phyloP scores from a whole-genome alignment of 2,329 filamentous ascomycete genomes.

The Fonsecaea monophora region DNA sequence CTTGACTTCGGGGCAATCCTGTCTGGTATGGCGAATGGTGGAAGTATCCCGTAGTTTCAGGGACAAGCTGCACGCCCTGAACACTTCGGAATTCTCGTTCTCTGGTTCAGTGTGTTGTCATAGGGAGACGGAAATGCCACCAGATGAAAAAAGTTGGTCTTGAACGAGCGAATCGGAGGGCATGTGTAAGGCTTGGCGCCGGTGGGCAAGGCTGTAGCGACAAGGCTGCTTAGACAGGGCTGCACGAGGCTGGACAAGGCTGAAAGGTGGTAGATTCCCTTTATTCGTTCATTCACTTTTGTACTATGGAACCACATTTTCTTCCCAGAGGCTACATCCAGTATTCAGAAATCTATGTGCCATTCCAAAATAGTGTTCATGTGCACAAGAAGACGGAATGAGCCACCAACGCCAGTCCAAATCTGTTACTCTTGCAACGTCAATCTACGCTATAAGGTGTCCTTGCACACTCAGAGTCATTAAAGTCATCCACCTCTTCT shows the following conservation, averaged over 20 bases:
- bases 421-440: background rate
- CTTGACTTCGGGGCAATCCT: background rate
- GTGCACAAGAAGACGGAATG: background rate
- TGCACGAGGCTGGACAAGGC: slow-evolving; percentile 1
- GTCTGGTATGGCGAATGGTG: background rate
- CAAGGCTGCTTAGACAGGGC: background rate
- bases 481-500: slow-evolving; percentile 16
- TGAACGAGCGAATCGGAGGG: background rate
- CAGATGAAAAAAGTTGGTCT: background rate
- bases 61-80: background rate
- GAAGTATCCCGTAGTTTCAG: background rate
- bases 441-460: slow-evolving; percentile 37
- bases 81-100: background rate
- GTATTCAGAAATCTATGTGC: background rate
- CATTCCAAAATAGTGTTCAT: background rate
- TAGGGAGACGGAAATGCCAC: background rate
- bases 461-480: slow-evolving; percentile 28
- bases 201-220: too few species aligned
- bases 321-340: background rate
- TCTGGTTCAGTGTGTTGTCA: background rate
- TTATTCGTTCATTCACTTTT: background rate
- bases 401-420: background rate
- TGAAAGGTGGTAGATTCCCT: background rate
- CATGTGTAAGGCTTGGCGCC: background rate
- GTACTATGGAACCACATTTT: background rate